Evolutionary conservation across 2,329 filamentous ascomycete genomes (phyloP).

Genomic region (Colletotrichum chrysophilum): DNA sequence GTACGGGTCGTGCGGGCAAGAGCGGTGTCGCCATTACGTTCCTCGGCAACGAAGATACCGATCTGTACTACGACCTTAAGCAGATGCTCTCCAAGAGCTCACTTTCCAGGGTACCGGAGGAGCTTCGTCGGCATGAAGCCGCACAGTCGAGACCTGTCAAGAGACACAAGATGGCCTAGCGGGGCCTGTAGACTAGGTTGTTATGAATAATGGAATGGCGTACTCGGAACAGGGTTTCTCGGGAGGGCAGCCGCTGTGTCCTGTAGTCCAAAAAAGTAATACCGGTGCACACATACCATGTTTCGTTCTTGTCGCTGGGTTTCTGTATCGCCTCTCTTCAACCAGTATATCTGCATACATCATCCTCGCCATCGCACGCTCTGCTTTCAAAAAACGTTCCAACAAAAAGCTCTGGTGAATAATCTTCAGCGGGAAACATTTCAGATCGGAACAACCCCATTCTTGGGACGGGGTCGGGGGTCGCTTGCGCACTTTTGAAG

Average conservation of each 20-base stretch:
- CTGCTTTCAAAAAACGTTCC: not conserved
- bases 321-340: not conserved
- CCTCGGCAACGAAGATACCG: constrained; percentile 85
- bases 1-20: constrained; percentile 97
- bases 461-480: not conserved
- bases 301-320: not conserved
- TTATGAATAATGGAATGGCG: constrained; percentile 3
- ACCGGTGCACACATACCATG: not conserved
- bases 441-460: not conserved
- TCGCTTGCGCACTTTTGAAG: not conserved
- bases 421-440: not conserved
- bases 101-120: constrained; percentile 89
- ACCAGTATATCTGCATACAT: not conserved
- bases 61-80: constrained; percentile 92
- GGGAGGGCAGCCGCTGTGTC: not conserved
- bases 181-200: constrained; percentile 10
- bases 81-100: constrained; percentile 93
- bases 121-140: constrained; percentile 85
- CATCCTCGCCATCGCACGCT: not conserved
- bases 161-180: constrained; percentile 27
- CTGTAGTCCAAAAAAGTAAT: not conserved
- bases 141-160: constrained; percentile 78
- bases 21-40: constrained; percentile 96
- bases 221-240: not conserved
- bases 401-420: not conserved